phyloP scores from a whole-genome alignment of 164 flowering plant species.

The Stephania japonica region DNA sequence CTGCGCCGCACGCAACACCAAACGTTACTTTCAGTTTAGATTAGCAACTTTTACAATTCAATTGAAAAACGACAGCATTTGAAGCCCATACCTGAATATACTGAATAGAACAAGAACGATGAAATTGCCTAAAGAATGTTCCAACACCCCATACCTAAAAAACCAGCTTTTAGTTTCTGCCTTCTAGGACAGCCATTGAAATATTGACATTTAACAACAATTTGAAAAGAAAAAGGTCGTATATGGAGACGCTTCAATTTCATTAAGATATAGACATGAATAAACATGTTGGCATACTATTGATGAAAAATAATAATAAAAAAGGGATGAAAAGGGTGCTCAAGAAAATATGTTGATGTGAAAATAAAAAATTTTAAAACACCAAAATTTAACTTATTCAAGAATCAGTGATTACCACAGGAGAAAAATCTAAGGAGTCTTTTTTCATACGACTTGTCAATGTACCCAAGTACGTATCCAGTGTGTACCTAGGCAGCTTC shows the following conservation, averaged over 20 bases:
- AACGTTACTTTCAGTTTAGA: not conserved
- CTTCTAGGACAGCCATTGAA: not conserved
- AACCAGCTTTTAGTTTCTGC: not conserved
- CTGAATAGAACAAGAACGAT: conserved; percentile 14
- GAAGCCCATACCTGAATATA: conserved; percentile 22
- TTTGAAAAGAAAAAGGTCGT: not conserved
- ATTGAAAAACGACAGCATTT: not conserved
- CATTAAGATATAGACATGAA: not conserved
- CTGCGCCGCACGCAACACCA: conserved; percentile 13
- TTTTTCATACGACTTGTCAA: conserved; percentile 24
- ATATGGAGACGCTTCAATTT: not conserved
- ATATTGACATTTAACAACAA: not conserved
- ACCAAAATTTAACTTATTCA: not conserved
- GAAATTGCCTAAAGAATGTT: conserved; percentile 24
- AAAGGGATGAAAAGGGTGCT: not conserved
- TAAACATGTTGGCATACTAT: not conserved
- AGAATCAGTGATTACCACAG: conserved; percentile 16
- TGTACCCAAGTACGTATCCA: conserved; percentile 24
- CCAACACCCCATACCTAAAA: conserved; percentile 25
- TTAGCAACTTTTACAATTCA: not conserved
- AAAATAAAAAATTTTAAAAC: not conserved
- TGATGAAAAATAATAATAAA: too few species aligned
- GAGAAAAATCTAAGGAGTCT: conserved; percentile 22
- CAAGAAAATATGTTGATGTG: not conserved
- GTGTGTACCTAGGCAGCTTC: conserved; percentile 24